Conservation (phyloP, 108 stramenopile genomes). For the Stephanodiscus triporus region DNA sequence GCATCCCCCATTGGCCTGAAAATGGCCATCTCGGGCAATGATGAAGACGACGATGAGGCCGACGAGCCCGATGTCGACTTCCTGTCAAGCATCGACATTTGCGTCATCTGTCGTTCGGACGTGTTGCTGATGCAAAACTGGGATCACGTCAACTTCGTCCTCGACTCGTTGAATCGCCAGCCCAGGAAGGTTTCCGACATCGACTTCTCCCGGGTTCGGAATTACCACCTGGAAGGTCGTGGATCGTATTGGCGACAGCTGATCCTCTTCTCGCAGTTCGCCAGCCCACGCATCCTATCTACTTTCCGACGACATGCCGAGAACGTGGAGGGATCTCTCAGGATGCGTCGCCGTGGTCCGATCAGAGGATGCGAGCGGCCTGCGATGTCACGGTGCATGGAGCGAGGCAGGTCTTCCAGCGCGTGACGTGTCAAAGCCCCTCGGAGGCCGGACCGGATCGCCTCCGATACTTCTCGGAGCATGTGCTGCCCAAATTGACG, state of each 20-base stretch:
- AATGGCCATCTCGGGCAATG: slow-evolving; percentile 66
- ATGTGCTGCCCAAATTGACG: slow-evolving; percentile 77
- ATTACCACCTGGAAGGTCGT: slow-evolving; percentile 87
- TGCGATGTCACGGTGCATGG: slow-evolving; percentile 65
- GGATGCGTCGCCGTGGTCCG: slow-evolving; percentile 57
- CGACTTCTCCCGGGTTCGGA: slow-evolving; percentile 94
- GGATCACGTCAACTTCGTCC: slow-evolving; percentile 87
- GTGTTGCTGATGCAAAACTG: slow-evolving; percentile 96
- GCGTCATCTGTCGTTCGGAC: slow-evolving; percentile 75
- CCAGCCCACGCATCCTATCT: slow-evolving; percentile 76
- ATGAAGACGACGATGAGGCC: slow-evolving; percentile 55
- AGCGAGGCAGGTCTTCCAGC: slow-evolving; percentile 92
- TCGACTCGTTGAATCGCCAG: slow-evolving; percentile 74
- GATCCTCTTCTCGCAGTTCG: slow-evolving; percentile 70
- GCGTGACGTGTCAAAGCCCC: slow-evolving; percentile 63
- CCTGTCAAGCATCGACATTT: slow-evolving; percentile 92
- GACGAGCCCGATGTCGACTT: slow-evolving; percentile 77
- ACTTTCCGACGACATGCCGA: slow-evolving; percentile 74
- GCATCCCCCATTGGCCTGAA: slow-evolving; percentile 93
- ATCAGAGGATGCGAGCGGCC: slow-evolving; percentile 65
- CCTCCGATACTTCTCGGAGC: slow-evolving; percentile 82
- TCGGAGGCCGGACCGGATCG: slow-evolving; percentile 72
- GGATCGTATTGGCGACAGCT: slow-evolving; percentile 84
- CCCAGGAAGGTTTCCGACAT: slow-evolving; percentile 81
- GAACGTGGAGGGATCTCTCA: slow-evolving; percentile 73